Evolutionary conservation across 1,139 yeast genomes (phyloP).

Genomic region (Lodderomyces margitis): DNA sequence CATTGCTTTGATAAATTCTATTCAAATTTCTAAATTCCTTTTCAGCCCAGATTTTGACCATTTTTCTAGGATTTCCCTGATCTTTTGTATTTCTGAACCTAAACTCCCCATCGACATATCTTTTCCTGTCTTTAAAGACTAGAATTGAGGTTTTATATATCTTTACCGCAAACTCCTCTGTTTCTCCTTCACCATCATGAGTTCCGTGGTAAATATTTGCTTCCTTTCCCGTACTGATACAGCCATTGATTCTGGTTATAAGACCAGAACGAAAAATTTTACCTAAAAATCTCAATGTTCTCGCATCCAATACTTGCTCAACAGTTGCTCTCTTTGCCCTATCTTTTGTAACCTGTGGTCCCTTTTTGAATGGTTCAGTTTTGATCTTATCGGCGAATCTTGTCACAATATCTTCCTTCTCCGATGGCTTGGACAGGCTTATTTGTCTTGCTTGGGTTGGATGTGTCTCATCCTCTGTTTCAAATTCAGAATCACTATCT

Average conservation of each 20-base stretch:
- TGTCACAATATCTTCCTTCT: conserved; percentile 59
- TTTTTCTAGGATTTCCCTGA: conserved; percentile 91
- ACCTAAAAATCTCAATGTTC: conserved; percentile 80
- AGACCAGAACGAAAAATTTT: conserved; percentile 82
- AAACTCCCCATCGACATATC: conserved; percentile 95
- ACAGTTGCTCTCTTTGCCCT: conserved; percentile 94
- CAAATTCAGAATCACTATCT: conserved; percentile 4
- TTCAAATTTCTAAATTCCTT: conserved; percentile 92
- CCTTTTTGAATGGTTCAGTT: conserved; percentile 58
- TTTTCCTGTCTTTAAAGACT: conserved; percentile 92
- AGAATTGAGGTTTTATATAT: conserved; percentile 94
- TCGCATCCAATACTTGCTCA: conserved; percentile 93
- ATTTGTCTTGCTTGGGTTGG: neutral
- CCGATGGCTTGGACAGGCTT: conserved; percentile 18
- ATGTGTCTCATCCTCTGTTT: neutral
- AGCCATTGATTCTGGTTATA: conserved; percentile 84
- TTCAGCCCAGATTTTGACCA: conserved; percentile 99
- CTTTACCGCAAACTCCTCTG: conserved; percentile 78
- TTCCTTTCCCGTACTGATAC: conserved; percentile 95
- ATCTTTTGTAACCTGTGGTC: conserved; percentile 63
- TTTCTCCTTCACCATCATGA: conserved; percentile 51
- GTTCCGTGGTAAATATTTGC: conserved; percentile 96
- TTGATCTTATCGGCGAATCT: conserved; percentile 64
- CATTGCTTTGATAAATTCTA: conserved; percentile 65
- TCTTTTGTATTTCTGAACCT: conserved; percentile 81